Evolutionary conservation across 768 basidiomycete genomes (phyloP), one percentile per base, ranked within the genome.

Genomic region (Gelatoporia subvermispora): DNA sequence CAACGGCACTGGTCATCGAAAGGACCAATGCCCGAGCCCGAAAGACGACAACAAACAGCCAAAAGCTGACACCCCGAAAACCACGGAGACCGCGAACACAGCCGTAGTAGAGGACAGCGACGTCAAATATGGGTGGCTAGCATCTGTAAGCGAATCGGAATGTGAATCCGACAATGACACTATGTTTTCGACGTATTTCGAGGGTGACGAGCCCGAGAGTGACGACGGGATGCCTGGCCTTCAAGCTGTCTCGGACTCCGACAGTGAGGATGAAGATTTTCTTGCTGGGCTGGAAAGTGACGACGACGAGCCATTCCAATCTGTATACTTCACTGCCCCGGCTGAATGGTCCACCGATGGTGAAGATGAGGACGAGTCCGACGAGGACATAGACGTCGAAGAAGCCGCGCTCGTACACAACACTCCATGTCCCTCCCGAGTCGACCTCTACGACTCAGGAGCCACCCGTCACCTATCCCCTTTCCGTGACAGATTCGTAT

Each of bases 161-260:
- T n/a, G n/a, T n/a, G n/a, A n/a, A n/a, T 35, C 28, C 16, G 28
- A 35, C 9, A 17, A 25, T 10, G 44, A 45, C n/a, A 8, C 5
- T 4, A 4, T n/a, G 10, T 20, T 43, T 11, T 35, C 23, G 31
- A 20, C 35, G 4, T 18, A 21, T 5, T 10, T 10, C 35, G 25
- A 45, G 3, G 44, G 15, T 3, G 44, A 45, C 20, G 18, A 49
- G 18, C 8, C 17, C 8, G n/a, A 38, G 7, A 17, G 17, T 11
- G n/a, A 15, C 18, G 8, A 21, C 24, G 35, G 25, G n/a, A 35
- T 49, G 48, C 48, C 48, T 4, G 31, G 41, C 4, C 48, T 49
- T 3, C 24, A 21, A 25, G 37, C 40, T n/a, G 18, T 42, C 3
- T 52, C 59, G 2, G 56, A 55, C 35, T 70, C 67, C n/a, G n/a